Percentiles rank a stretch among this genome's conserved stretches.
phyloP scores from a whole-genome alignment of 2,329 filamentous ascomycete species.

The Monilinia fructicola region DNA sequence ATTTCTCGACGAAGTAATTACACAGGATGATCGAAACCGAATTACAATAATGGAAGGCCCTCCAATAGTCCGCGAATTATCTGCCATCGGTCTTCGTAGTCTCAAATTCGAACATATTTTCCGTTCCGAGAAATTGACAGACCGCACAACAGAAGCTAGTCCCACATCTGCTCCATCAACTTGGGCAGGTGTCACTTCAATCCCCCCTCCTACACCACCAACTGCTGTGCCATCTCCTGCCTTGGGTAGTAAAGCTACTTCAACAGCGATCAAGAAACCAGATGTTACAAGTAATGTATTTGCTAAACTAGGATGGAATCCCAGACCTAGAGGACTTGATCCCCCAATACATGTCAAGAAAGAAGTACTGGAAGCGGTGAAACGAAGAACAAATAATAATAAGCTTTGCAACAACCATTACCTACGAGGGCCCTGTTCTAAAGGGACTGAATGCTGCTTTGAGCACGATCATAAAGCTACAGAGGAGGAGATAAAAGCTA shows the following conservation, averaged over 20 bases:
- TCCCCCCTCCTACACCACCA: constrained; percentile 29
- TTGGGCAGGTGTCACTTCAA: constrained; percentile 40
- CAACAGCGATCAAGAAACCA: constrained; percentile 28
- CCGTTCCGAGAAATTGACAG: constrained; percentile 53
- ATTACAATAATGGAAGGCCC: constrained; percentile 56
- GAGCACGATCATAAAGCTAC: constrained; percentile 56
- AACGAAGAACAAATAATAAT: constrained; percentile 52
- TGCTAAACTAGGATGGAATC: constrained; percentile 47
- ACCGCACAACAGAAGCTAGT: constrained; percentile 40
- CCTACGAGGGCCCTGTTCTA: constrained; percentile 56
- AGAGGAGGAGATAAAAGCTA: constrained; percentile 55
- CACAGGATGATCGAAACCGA: constrained; percentile 47
- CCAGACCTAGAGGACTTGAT: constrained; percentile 56
- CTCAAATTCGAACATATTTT: constrained; percentile 53
- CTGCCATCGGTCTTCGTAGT: constrained; percentile 48
- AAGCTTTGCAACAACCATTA: constrained; percentile 65
- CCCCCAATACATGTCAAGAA: constrained; percentile 50
- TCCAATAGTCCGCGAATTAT: constrained; percentile 52
- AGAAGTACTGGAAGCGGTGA: constrained; percentile 53
- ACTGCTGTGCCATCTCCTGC: constrained; percentile 21
- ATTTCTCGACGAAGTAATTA: constrained; percentile 55
- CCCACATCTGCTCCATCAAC: constrained; percentile 29
- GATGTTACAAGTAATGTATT: constrained; percentile 19
- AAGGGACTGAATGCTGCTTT: constrained; percentile 55
- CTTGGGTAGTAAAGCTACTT: constrained; percentile 29